Conservation (phyloP, 257 asterid species). For the Scutellaria barbata region DNA sequence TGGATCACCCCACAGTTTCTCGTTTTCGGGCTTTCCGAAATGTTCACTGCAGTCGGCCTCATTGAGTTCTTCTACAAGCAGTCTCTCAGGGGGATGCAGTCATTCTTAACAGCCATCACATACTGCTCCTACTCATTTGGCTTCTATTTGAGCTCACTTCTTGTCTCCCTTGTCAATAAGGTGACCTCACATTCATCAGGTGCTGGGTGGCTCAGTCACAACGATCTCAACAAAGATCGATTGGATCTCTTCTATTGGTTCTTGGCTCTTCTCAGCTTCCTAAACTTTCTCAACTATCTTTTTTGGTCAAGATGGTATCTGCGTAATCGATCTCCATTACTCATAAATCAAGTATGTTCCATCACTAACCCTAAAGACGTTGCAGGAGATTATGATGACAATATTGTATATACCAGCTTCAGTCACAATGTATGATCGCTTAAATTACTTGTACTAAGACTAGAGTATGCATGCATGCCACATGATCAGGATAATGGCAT, state of each 20-base stretch:
- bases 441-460: no score
- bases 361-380: slow-evolving; percentile 35
- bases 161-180: slow-evolving; percentile 78
- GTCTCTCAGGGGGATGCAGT: slow-evolving; percentile 64
- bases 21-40: slow-evolving; percentile 84
- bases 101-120: slow-evolving; percentile 76
- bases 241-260: slow-evolving; percentile 83
- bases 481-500: no score
- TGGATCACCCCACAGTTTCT: slow-evolving; percentile 92
- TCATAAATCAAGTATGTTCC: no score
- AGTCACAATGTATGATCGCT: no score
- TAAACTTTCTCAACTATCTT: slow-evolving; percentile 76
- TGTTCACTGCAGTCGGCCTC: slow-evolving; percentile 94
- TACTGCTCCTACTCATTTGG: slow-evolving; percentile 94
- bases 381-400: no score
- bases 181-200: slow-evolving; percentile 41
- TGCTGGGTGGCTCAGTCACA: slow-evolving; percentile 74
- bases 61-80: slow-evolving; percentile 92
- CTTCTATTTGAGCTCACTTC: slow-evolving; percentile 73
- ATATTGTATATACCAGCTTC: no score
- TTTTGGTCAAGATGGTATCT: slow-evolving; percentile 79
- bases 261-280: slow-evolving; percentile 63
- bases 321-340: slow-evolving; percentile 27
- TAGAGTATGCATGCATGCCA: no score
- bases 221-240: slow-evolving; percentile 72